Conservation (phyloP, 495 filamentous ascomycete species). For the Penicillium riverlandense region DNA sequence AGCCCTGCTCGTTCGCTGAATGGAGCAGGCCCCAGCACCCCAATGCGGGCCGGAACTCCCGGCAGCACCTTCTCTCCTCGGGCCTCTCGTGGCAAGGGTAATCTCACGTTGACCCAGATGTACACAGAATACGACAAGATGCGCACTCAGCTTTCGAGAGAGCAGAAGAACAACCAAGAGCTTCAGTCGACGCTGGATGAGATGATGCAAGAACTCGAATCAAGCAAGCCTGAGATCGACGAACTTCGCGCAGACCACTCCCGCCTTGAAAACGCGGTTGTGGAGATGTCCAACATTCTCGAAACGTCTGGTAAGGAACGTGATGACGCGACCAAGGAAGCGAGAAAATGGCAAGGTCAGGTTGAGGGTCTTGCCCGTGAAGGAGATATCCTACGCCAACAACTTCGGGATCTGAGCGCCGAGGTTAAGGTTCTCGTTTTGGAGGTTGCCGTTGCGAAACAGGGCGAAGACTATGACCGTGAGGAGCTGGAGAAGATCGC, state of each 20-base stretch:
- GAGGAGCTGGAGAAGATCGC: conserved; percentile 69
- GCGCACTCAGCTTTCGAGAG: conserved; percentile 52
- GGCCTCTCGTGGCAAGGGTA: conserved; percentile 47
- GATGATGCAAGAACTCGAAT: conserved; percentile 58
- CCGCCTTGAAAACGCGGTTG: conserved; percentile 55
- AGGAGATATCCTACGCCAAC: conserved; percentile 69
- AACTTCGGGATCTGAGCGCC: conserved; percentile 83
- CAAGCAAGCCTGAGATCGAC: conserved; percentile 52
- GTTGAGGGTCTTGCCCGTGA: conserved; percentile 65
- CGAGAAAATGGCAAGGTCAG: conserved; percentile 66
- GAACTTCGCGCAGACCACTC: conserved; percentile 50
- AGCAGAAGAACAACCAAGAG: conserved; percentile 63
- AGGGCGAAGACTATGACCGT: conserved; percentile 66
- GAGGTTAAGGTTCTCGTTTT: conserved; percentile 84
- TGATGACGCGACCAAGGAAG: conserved; percentile 49
- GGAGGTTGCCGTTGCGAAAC: conserved; percentile 70
- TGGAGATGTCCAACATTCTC: conserved; percentile 68
- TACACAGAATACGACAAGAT: conserved; percentile 58
- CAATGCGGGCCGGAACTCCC: conserved; percentile 42
- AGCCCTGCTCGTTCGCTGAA: conserved; percentile 48
- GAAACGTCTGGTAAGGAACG: conserved; percentile 49
- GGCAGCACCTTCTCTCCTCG: conserved; percentile 50
- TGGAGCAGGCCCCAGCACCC: conserved; percentile 41
- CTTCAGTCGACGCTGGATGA: conserved; percentile 72
- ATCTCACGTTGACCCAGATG: conserved; percentile 59